phyloP scores from a whole-genome alignment of 768 basidiomycete genomes.

The Coprinellus micaceus region DNA sequence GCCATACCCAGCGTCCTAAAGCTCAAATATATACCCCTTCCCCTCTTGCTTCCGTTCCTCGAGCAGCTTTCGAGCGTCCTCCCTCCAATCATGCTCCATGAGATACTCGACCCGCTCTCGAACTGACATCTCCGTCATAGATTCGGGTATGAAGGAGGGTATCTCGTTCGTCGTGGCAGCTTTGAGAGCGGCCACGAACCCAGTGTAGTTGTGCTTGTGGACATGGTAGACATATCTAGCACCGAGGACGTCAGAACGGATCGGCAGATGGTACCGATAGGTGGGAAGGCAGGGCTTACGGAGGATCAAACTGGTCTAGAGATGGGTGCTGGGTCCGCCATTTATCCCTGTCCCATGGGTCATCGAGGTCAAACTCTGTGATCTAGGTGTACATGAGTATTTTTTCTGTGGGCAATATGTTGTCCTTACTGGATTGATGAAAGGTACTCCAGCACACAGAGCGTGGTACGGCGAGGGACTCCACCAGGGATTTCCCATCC shows the following conservation, averaged over 20 bases:
- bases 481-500: constrained; percentile 25
- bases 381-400: constrained; percentile 10
- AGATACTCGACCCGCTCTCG: constrained; percentile 22
- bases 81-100: constrained; percentile 30
- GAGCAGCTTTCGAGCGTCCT: constrained; percentile 18
- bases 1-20: no score
- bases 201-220: constrained; percentile 22
- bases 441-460: constrained; percentile 34
- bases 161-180: constrained; percentile 26
- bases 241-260: background rate
- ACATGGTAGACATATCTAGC: constrained; percentile 33
- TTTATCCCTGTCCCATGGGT: constrained; percentile 21
- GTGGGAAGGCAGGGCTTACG: constrained; percentile 15
- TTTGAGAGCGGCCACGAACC: constrained; percentile 26
- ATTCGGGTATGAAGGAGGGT: constrained; percentile 24
- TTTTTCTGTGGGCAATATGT: no score
- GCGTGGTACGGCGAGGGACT: constrained; percentile 31
- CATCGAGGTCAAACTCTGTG: constrained; percentile 21
- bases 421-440: constrained; percentile 8
- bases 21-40: background rate
- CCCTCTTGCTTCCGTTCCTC: background rate
- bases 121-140: constrained; percentile 28
- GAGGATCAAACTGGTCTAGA: constrained; percentile 26
- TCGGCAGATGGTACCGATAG: background rate
- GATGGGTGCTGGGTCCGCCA: constrained; percentile 32